Conservation (phyloP, 176 grass and related monocot genomes). For the Luzula sylvatica region DNA sequence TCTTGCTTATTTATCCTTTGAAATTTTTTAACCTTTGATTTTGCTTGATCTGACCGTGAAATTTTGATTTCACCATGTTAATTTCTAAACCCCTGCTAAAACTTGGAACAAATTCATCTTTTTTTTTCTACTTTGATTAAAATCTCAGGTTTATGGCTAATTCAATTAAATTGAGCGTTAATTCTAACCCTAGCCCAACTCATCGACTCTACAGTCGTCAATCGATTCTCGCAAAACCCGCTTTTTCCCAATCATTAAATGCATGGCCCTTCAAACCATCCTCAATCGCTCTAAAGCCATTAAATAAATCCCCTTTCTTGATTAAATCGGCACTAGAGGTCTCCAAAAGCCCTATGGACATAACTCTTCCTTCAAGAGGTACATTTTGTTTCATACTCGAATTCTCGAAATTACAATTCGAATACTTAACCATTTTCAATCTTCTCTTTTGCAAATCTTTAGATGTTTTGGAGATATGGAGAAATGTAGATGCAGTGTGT, state of each 20-base stretch:
- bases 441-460: not conserved
- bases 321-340: slow-evolving; percentile 21
- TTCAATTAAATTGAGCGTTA: slow-evolving; percentile 9
- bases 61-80: no score
- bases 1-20: no score
- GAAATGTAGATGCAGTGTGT: slow-evolving; percentile 54
- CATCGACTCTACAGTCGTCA: slow-evolving; percentile 2
- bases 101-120: not conserved
- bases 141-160: slow-evolving; percentile 24
- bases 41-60: no score
- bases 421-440: no score
- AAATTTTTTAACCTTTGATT: no score
- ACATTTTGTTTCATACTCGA: not conserved
- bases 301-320: slow-evolving; percentile 17
- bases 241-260: slow-evolving; percentile 9
- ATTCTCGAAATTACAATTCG: no score
- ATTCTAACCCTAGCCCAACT: slow-evolving; percentile 10
- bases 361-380: slow-evolving; percentile 36
- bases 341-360: slow-evolving; percentile 8
- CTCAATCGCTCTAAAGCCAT: not conserved
- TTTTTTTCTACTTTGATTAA: not conserved
- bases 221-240: not conserved
- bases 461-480: slow-evolving; percentile 49
- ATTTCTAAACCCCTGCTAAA: no score
- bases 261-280: slow-evolving; percentile 10